Base-by-base conservation (phyloP, 1,139 yeast species). In the Pichia sp. region DNA sequence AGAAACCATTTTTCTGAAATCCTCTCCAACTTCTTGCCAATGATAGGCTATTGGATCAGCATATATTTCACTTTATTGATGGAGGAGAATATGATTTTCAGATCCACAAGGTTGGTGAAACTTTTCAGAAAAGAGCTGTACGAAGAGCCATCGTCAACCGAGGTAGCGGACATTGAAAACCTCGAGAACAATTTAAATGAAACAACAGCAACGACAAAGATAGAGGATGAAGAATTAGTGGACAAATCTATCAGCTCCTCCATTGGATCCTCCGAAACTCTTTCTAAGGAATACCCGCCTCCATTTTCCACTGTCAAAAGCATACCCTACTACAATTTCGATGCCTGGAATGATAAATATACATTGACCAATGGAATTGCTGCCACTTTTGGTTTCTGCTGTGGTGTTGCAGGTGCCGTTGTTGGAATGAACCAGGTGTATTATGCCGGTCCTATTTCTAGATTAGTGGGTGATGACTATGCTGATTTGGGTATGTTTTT, bases 41-140 rank as follows among this genome's bases (percentile, higher is more conserved):
- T 88, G 96, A 77, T 88, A 49, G 95, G 95, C 1, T 88, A 88
- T 65, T 88, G 97, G 97, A 76, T 85, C 44, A 79, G 92, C 44
- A 85, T 88, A 68, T 88, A 87, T 63, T 78, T 84, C 56, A 75
- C 78, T 29, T 64, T 87, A 44, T 64, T 87, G 40, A 51, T 85
- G 3, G 90, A 85, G 56, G 97, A 88, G 59, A 85, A 85, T 56
- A 46, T 73, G 5, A 72, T 87, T 27, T 87, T 87, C 65, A 74
- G 95, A 59, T 60, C 64, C 27, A 72, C 80, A 2, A 62, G 67
- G 36, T 59, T 67, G 38, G 71, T 79, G 49, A 69, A 72, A 49
- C 60, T 81, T 41, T 83, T 68, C 61, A 69, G 71, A 6, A 68
- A 67, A 48, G 92, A 83, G 53, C 75, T 80, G 27, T 51, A 50